Percentiles rank a stretch among this genome's conserved stretches.
Evolutionary conservation across 2,329 filamentous ascomycete species (phyloP).

Genomic region (Paramyrothecium roridum): DNA sequence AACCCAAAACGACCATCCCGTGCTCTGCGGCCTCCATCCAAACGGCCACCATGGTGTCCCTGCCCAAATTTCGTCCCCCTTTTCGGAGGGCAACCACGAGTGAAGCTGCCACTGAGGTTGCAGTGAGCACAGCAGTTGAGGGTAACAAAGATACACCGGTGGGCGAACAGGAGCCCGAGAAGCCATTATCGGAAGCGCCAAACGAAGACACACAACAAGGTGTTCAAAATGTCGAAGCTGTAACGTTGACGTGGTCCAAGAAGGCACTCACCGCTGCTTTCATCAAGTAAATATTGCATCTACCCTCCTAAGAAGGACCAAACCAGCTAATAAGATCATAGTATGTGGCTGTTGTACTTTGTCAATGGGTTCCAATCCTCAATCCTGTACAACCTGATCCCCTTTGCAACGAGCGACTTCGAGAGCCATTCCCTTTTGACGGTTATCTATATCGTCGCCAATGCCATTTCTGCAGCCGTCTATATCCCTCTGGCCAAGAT

Average conservation of each 20-base stretch:
- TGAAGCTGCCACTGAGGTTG: slow-evolving; percentile 3
- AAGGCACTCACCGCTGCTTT: slow-evolving; percentile 29
- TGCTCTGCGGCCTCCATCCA: neutral
- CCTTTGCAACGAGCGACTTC: slow-evolving; percentile 50
- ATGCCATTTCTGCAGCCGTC: slow-evolving; percentile 53
- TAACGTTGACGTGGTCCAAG: slow-evolving; percentile 37
- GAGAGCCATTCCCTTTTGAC: slow-evolving; percentile 50
- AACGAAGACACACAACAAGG: slow-evolving; percentile 28
- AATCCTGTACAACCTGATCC: slow-evolving; percentile 36
- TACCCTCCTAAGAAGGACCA: neutral
- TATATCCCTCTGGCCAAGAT: slow-evolving; percentile 62
- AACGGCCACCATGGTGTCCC: neutral
- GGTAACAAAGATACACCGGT: slow-evolving; percentile 4
- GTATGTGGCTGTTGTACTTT: slow-evolving; percentile 47
- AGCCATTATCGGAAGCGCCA: slow-evolving; percentile 8
- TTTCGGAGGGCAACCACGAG: neutral
- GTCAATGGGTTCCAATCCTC: slow-evolving; percentile 46
- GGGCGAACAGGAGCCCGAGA: slow-evolving; percentile 12
- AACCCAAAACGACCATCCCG: too few relatives aligned
- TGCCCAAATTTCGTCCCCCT: neutral
- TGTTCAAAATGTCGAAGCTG: slow-evolving; percentile 36
- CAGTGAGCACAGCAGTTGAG: neutral
- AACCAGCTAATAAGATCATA: slow-evolving; percentile 7
- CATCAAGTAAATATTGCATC: slow-evolving; percentile 20
- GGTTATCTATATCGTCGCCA: slow-evolving; percentile 50